Evolutionary conservation across 1,139 yeast species (phyloP).

Genomic region (Saccharomyces hybrid): DNA sequence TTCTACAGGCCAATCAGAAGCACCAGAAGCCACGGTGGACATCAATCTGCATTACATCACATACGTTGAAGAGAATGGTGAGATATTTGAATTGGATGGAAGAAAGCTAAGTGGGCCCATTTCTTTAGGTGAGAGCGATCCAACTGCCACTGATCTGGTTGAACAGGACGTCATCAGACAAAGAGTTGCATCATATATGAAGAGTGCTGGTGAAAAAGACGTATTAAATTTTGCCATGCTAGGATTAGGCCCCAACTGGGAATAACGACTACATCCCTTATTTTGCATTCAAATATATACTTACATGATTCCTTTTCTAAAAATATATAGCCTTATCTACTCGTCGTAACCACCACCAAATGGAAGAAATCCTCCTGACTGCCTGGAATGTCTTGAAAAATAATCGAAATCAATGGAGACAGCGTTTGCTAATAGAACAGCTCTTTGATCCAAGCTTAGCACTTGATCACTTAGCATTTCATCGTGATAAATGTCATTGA

Average conservation of each 20-base stretch:
- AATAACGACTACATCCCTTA: slow-evolving; percentile 19
- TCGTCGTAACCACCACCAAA: slow-evolving; percentile 35
- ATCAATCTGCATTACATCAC: slow-evolving; percentile 73
- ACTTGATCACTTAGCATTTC: slow-evolving; percentile 19
- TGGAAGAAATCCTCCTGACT: slow-evolving; percentile 36
- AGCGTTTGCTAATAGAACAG: slow-evolving; percentile 77
- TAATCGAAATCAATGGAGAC: slow-evolving; percentile 91
- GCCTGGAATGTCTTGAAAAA: slow-evolving; percentile 77
- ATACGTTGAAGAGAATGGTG: slow-evolving; percentile 52
- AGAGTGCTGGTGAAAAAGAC: slow-evolving; percentile 50
- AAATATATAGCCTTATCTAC: too few relatives aligned
- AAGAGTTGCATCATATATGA: slow-evolving; percentile 60
- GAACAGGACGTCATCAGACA: slow-evolving; percentile 43
- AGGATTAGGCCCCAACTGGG: slow-evolving; percentile 54
- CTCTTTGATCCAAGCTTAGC: slow-evolving; percentile 72
- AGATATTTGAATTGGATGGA: slow-evolving; percentile 81
- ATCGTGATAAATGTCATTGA: slow-evolving; percentile 20
- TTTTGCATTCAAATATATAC: neutral
- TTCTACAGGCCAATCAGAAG: slow-evolving; percentile 63
- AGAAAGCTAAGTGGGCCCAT: slow-evolving; percentile 71
- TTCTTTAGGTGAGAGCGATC: slow-evolving; percentile 43
- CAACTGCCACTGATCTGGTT: slow-evolving; percentile 41
- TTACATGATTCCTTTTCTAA: neutral
- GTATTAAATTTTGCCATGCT: slow-evolving; percentile 57
- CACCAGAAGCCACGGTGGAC: slow-evolving; percentile 62